phyloP scores from a whole-genome alignment of 108 stramenopile species.

The Skeletonema menzelii region DNA sequence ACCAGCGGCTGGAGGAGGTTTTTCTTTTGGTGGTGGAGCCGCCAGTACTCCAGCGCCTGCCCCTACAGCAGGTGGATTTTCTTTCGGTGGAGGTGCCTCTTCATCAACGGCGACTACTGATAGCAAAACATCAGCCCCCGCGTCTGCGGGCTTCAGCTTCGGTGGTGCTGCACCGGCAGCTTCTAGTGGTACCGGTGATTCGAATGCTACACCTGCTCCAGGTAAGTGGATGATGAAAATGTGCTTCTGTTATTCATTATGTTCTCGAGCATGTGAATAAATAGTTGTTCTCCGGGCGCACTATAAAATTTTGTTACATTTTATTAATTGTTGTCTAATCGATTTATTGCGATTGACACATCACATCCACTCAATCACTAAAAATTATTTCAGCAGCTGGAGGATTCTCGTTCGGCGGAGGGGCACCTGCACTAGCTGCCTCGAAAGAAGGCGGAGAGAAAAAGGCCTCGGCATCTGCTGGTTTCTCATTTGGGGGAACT shows the following conservation, averaged over 20 bases:
- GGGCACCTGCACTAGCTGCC: slow-evolving; percentile 31
- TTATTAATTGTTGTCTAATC: neutral
- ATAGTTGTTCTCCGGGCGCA: too few species aligned
- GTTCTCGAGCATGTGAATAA: too few species aligned
- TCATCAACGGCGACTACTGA: slow-evolving; percentile 13
- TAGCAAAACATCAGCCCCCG: neutral
- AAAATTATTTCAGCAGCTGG: slow-evolving; percentile 2
- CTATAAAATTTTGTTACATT: too few species aligned
- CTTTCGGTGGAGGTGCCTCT: slow-evolving; percentile 14
- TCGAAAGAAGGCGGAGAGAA: neutral
- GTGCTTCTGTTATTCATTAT: neutral
- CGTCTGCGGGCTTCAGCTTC: slow-evolving; percentile 33
- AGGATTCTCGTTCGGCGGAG: slow-evolving; percentile 11
- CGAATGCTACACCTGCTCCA: slow-evolving; percentile 4
- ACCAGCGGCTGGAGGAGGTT: slow-evolving; percentile 11
- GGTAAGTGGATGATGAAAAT: neutral
- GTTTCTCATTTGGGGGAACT: slow-evolving; percentile 11
- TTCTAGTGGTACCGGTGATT: neutral
- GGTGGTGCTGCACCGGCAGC: slow-evolving; percentile 9
- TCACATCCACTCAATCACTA: too few species aligned
- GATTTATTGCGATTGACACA: neutral
- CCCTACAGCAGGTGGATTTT: slow-evolving; percentile 6
- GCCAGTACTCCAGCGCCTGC: slow-evolving; percentile 5
- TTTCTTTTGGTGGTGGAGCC: slow-evolving; percentile 3
- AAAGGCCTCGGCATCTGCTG: slow-evolving; percentile 31